Base-by-base conservation (phyloP, 169 alveolate species). In the Besnoitia besnoiti region DNA sequence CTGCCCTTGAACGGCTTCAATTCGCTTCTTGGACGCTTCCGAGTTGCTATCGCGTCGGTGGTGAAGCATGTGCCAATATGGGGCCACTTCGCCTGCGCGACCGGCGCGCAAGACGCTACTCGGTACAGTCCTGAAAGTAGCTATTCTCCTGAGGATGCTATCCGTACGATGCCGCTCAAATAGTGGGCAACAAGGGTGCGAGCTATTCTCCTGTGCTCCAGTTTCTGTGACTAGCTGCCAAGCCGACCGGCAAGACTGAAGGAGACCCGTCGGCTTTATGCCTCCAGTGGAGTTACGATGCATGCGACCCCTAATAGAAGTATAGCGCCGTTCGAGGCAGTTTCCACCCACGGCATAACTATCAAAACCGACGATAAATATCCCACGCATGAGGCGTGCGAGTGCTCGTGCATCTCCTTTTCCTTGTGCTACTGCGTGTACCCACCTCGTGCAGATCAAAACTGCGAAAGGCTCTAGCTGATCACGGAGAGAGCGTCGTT, bases 11-110 rank as follows among this genome's bases (percentile, higher is more conserved):
- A 77, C 47, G 62, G 40, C 39, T 90, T 90, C 50, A 59, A 76
- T 2, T 50, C 80, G 3, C 59, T 90, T 44, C 14, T 90, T 39
- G 93, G 93, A 16, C 80, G 77, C 40, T 77, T 90, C 16, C 93
- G 93, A 44, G 50, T 90, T 35, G 82, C 89, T 12, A 85, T 85
- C 30, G 93, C 93, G 73, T 90, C 93, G 19, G 46, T 90, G 12
- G 93, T 90, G 76, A 67, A 67, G 21, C 39, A 42, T 7, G 80
- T 67, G 14, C 80, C 80, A 5, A 42, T 67, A 30, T 67, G 80
- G 80, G 80, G 80, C n/a, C 80, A 67, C 80, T 67, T 30, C 42
- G 80, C 80, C n/a, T 35, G 80, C 46, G 47, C n/a, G 10, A 33
- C 42, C 14, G 80, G 80, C 39, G 80, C 80, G 47, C 80, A 67